Evolutionary conservation across 2,329 filamentous ascomycete species (phyloP), one percentile per base, ranked within the genome.

Genomic region (Nemania sp.): DNA sequence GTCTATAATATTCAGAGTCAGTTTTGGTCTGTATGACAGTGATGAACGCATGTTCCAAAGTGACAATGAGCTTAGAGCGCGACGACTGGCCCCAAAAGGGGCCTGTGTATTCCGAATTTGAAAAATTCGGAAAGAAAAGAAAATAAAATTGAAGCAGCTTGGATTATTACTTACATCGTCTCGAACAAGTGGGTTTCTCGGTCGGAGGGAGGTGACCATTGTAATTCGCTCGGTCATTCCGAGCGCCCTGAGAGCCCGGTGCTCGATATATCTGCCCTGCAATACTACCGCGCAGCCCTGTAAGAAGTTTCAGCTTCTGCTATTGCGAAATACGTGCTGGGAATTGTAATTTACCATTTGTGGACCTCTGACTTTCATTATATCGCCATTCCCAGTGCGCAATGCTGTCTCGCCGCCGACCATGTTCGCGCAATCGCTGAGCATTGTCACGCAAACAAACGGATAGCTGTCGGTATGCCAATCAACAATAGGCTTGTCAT

Each of bases 401-500:
- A 87, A 66, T 1, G 80, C 83, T 0, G 84, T 87, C 69, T 87
- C 84, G 3, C 84, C 84, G 8, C 84, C 84, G 11, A 83, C 70
- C 84, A 87, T 87, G 31, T 74, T 72, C 0, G 75, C 77, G 59
- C 82, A 85, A 62, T 87, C 83, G 30, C 80, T 83, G 23, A 87
- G 75, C 83, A 87, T 88, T 6, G 79, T 76, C n/a, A 88, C 83
- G 60, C 83, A 86, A n/a, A 88, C 84, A 64, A 86, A 88, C 0
- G 84, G 83, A 64, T 84, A 86, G 64, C 80, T 83, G 66, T 87
- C 85, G 0, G 73, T 80, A 68, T 86, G 83, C 83, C 83, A 87
- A 31, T 77, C 80, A 24, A 86, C 78, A 20, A 83, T 78, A 5
- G 82, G 78, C 59, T 77, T 74, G 30, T 78, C 74, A 42, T 81